phyloP scores from a whole-genome alignment of 2,329 filamentous ascomycete species.

The Cytospora schulzeri region DNA sequence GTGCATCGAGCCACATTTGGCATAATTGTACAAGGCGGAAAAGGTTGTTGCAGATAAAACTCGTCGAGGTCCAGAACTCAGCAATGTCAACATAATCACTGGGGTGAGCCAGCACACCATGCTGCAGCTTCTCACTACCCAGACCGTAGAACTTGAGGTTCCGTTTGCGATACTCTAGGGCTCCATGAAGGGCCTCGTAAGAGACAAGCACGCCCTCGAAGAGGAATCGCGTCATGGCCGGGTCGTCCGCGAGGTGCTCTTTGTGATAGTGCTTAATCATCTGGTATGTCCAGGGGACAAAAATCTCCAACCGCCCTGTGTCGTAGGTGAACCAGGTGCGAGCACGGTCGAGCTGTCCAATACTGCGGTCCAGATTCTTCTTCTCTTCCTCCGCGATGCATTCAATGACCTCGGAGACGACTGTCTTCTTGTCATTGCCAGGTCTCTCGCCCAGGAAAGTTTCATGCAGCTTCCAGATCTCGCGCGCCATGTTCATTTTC shows the following conservation, averaged over 20 bases:
- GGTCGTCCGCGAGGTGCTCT: constrained; percentile 58
- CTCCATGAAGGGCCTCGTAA: constrained; percentile 69
- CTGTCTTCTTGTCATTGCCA: constrained; percentile 64
- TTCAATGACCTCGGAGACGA: constrained; percentile 74
- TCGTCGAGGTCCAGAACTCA: constrained; percentile 83
- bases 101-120: constrained; percentile 58
- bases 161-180: constrained; percentile 70
- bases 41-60: constrained; percentile 61
- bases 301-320: constrained; percentile 69
- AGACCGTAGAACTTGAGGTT: constrained; percentile 76
- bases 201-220: constrained; percentile 69
- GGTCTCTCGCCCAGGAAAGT: constrained; percentile 62
- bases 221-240: constrained; percentile 56
- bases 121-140: constrained; percentile 63
- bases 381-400: constrained; percentile 78
- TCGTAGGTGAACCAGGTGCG: constrained; percentile 87
- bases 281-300: constrained; percentile 78
- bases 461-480: constrained; percentile 82
- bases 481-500: constrained; percentile 77
- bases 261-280: constrained; percentile 73
- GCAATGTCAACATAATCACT: constrained; percentile 69
- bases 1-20: constrained; percentile 55
- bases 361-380: constrained; percentile 62
- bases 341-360: constrained; percentile 75
- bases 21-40: constrained; percentile 62